Conservation (phyloP, 2,329 filamentous ascomycete species). For the Stachybotrys echinatus region DNA sequence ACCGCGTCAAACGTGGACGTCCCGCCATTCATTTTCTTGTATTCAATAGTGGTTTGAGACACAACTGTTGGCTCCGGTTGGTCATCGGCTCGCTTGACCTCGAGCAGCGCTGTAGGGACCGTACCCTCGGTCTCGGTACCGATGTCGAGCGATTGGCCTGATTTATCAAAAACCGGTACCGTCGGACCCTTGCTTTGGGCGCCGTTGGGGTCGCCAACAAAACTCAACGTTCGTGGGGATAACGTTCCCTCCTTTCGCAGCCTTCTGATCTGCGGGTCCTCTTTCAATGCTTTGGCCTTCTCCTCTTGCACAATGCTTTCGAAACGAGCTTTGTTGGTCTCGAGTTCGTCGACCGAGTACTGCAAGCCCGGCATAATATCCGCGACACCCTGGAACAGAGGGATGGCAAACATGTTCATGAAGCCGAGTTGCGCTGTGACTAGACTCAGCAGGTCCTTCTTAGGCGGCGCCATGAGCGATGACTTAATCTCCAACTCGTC, state of each 20-base stretch:
- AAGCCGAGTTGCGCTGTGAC: conserved; percentile 89
- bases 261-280: conserved; percentile 30
- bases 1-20: conserved; percentile 39
- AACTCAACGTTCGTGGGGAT: conserved; percentile 40
- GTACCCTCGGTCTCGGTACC: neutral
- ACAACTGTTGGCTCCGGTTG: conserved; percentile 4
- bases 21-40: conserved; percentile 39
- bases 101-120: neutral
- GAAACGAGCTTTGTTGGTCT: conserved; percentile 71
- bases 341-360: conserved; percentile 79
- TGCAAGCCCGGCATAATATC: conserved; percentile 80
- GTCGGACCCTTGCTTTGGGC: conserved; percentile 20
- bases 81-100: neutral
- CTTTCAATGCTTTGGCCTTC: conserved; percentile 37
- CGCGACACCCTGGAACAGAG: conserved; percentile 82
- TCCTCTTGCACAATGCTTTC: conserved; percentile 61
- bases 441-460: conserved; percentile 77
- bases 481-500: conserved; percentile 80
- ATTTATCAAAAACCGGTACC: neutral
- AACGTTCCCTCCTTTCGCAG: conserved; percentile 34
- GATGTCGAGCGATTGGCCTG: neutral
- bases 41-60: conserved; percentile 19
- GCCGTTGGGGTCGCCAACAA: conserved; percentile 23
- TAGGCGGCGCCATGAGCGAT: conserved; percentile 78
- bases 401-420: conserved; percentile 93